These are phyloP conservation scores for Lindgomyces ingoldianus DNA, from an alignment of 495 filamentous ascomycete species.

Conservation along the genomic window DNA sequence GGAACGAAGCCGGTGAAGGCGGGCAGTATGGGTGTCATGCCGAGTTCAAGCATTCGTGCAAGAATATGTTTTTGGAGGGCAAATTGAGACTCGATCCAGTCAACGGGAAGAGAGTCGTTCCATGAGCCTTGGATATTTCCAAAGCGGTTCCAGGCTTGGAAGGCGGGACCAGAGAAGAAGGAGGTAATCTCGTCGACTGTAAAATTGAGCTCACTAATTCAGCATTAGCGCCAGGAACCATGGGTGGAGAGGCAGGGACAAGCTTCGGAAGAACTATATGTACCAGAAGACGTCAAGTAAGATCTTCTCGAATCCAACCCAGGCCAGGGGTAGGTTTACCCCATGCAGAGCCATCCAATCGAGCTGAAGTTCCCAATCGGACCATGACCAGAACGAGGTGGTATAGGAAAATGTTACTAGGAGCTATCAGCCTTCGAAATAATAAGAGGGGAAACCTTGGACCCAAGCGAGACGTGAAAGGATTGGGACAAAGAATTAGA, in stretches of 20 bases:
- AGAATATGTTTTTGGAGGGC: slow-evolving; percentile 54
- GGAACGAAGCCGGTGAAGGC: slow-evolving; percentile 51
- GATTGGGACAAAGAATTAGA: background rate
- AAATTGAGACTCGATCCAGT: slow-evolving; percentile 54
- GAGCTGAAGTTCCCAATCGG: slow-evolving; percentile 57
- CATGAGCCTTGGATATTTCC: slow-evolving; percentile 56
- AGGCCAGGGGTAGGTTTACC: slow-evolving; percentile 56
- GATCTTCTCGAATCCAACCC: slow-evolving; percentile 57
- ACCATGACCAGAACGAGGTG: slow-evolving; percentile 56
- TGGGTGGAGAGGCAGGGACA: background rate
- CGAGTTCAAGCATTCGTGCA: slow-evolving; percentile 54
- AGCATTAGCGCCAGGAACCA: background rate
- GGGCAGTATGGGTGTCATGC: slow-evolving; percentile 50
- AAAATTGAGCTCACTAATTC: slow-evolving; percentile 48
- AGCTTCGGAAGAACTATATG: background rate
- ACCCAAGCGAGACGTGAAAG: background rate
- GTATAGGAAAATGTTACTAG: slow-evolving; percentile 59
- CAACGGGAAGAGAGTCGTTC: slow-evolving; percentile 46
- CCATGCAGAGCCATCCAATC: slow-evolving; percentile 59
- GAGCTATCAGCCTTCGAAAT: slow-evolving; percentile 19
- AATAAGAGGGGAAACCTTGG: background rate
- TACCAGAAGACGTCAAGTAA: slow-evolving; percentile 51
- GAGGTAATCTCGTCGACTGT: slow-evolving; percentile 49
- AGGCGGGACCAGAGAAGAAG: slow-evolving; percentile 55
- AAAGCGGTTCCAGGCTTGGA: slow-evolving; percentile 60